Evolutionary conservation across 352 stramenopile species (phyloP).

Genomic region (Blastocystis hominis): DNA sequence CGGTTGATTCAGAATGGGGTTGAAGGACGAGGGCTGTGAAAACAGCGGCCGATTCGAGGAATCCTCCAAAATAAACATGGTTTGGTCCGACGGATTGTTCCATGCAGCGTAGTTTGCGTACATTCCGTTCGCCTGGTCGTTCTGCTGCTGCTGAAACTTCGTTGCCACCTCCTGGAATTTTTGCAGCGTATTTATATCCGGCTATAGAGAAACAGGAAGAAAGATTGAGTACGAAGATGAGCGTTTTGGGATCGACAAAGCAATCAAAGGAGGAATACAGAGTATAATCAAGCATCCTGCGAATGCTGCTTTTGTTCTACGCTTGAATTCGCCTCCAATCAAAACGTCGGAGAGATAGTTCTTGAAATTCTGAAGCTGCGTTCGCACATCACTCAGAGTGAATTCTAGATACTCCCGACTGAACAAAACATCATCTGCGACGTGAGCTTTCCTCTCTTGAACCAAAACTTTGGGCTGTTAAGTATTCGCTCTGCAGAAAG

Average conservation of each 20-base stretch:
- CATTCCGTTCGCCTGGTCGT: background rate
- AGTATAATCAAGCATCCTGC: background rate
- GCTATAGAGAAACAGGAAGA: background rate
- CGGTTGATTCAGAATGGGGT: background rate
- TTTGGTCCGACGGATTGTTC: background rate
- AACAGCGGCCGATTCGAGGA: background rate
- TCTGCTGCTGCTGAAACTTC: background rate
- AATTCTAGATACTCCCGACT: background rate
- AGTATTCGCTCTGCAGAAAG: conserved; percentile 20
- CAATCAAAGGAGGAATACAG: background rate
- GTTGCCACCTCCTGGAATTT: background rate
- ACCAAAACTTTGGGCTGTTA: background rate
- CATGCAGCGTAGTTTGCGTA: background rate
- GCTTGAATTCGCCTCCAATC: background rate
- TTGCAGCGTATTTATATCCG: background rate
- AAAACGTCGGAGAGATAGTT: background rate
- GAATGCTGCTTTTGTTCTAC: background rate
- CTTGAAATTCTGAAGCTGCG: background rate
- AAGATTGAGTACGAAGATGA: background rate
- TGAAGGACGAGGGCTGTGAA: background rate
- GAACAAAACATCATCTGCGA: background rate
- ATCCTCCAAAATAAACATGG: conserved; percentile 9
- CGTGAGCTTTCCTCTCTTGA: background rate
- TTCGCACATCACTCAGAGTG: background rate
- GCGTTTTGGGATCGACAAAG: background rate